Conservation (phyloP, 2,329 filamentous ascomycete genomes). For the Bertia moriformis region DNA sequence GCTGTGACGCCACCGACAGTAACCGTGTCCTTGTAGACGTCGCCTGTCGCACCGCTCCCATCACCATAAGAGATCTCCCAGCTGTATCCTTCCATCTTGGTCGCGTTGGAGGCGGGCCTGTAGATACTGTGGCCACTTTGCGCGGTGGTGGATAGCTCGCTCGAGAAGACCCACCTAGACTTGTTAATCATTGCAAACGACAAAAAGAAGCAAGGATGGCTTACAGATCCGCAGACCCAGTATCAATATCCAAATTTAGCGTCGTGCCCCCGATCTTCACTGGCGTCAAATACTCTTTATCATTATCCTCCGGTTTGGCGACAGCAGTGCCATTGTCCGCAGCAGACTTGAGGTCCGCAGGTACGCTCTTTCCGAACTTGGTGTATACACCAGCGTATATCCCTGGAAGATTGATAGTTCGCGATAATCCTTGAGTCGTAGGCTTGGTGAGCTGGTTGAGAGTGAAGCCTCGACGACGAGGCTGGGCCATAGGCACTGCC, state of each 20-base stretch:
- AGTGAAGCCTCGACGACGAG: slow-evolving; percentile 14
- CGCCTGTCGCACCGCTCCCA: slow-evolving; percentile 24
- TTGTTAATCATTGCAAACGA: background rate
- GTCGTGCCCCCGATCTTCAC: slow-evolving; percentile 29
- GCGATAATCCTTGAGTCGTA: slow-evolving; percentile 2
- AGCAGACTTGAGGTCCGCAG: background rate
- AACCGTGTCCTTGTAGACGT: slow-evolving; percentile 34
- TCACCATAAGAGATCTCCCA: slow-evolving; percentile 34
- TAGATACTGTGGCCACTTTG: slow-evolving; percentile 24
- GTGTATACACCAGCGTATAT: background rate
- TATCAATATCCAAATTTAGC: slow-evolving; percentile 33
- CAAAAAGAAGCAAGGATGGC: background rate
- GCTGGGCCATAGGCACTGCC: slow-evolving; percentile 11
- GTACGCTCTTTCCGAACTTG: background rate
- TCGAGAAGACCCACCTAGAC: slow-evolving; percentile 31
- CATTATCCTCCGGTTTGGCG: slow-evolving; percentile 18
- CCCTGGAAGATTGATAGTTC: background rate
- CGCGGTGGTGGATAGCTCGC: slow-evolving; percentile 24
- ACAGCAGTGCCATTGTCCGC: slow-evolving; percentile 11
- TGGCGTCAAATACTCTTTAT: slow-evolving; percentile 27
- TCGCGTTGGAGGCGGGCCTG: slow-evolving; percentile 26
- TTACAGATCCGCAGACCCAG: slow-evolving; percentile 34
- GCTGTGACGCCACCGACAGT: slow-evolving; percentile 27
- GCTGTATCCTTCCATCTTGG: slow-evolving; percentile 23
- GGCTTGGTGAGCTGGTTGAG: slow-evolving; percentile 13